phyloP scores from a whole-genome alignment of 2,329 filamentous ascomycete genomes.

The Rachicladosporium sp. region DNA sequence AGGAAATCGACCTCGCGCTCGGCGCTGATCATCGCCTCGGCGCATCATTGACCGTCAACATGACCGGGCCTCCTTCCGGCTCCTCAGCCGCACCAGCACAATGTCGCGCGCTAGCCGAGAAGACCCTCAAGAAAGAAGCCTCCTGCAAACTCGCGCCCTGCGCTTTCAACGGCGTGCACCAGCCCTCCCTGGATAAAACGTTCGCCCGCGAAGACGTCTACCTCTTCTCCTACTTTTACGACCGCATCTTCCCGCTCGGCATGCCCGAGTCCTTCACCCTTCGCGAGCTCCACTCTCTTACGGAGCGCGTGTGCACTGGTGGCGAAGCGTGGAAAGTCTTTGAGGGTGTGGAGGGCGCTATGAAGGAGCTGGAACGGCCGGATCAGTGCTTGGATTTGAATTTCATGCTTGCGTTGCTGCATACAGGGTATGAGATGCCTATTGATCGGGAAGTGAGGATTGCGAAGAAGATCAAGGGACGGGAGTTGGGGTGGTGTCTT shows the following conservation, averaged over 20 bases:
- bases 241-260: slow-evolving; percentile 82
- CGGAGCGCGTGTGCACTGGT: slow-evolving; percentile 74
- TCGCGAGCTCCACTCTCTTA: slow-evolving; percentile 74
- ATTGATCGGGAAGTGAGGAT: slow-evolving; percentile 93
- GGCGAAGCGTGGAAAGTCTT: slow-evolving; percentile 79
- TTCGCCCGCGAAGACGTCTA: slow-evolving; percentile 86
- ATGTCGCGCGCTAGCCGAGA: slow-evolving; percentile 82
- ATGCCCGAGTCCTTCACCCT: slow-evolving; percentile 98
- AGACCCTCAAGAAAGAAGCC: slow-evolving; percentile 76
- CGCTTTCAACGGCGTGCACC: slow-evolving; percentile 95
- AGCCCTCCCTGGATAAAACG: slow-evolving; percentile 83
- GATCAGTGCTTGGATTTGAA: slow-evolving; percentile 92
- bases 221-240: slow-evolving; percentile 96
- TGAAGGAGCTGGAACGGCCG: slow-evolving; percentile 73
- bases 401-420: slow-evolving; percentile 86
- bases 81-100: slow-evolving; percentile 52
- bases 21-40: slow-evolving; percentile 54
- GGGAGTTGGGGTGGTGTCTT: slow-evolving; percentile 95
- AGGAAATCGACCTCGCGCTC: slow-evolving; percentile 61
- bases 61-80: slow-evolving; percentile 68
- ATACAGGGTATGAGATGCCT: slow-evolving; percentile 97
- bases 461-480: slow-evolving; percentile 96
- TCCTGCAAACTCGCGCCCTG: slow-evolving; percentile 78
- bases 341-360: slow-evolving; percentile 58
- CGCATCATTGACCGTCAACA: slow-evolving; percentile 57